Evolutionary conservation across 768 basidiomycete species (phyloP), one percentile per base, ranked within the genome.

Genomic region (Naganishia friedmannii): DNA sequence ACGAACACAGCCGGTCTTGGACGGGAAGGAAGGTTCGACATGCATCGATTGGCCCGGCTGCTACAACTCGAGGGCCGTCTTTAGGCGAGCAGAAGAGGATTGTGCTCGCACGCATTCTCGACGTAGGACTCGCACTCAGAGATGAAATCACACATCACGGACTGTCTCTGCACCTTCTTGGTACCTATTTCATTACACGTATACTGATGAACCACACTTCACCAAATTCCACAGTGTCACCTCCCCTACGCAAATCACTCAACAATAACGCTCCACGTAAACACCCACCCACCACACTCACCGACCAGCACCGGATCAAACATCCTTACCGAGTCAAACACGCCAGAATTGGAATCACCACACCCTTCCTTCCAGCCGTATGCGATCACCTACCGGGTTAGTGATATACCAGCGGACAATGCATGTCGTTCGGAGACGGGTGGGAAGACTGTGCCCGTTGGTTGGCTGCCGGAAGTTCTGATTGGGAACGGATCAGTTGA

Each of bases 351-450:
- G 13, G 60, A 63, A 45, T 63, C 37, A 17, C 57, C 57, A 15
- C 60, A 63, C 28, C 60, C 60, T 10, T 17, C 39, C 7, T 42
- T 63, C 15, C 60, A 63, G 60, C 60, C 60, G 17, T 63, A 63
- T 29, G 60, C 39, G 7, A 63, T 63, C 60, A 63, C 60, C 8
- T 63, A 63, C 26, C 60, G 60, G 10, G 17, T 63, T 3, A 15
- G 15, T n/a, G 15, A 26, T 15, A 42, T 42, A 2, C 37, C 39
- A 12, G 28, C 37, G 17, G 15, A 12, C 7, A 63, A 42, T 19
- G 60, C 21, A 7, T 63, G 60, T 17, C 60, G 37, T 17, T 2
- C 23, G 23, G 60, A 42, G 23, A 46, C 42, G 26, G 9, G 15
- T 9, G 60, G 60, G 8, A 42, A n/a, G 15, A 26, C n/a, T 1